Base-by-base conservation (phyloP, 805 yeast genomes). In the Torulaspora microellipsoides region DNA sequence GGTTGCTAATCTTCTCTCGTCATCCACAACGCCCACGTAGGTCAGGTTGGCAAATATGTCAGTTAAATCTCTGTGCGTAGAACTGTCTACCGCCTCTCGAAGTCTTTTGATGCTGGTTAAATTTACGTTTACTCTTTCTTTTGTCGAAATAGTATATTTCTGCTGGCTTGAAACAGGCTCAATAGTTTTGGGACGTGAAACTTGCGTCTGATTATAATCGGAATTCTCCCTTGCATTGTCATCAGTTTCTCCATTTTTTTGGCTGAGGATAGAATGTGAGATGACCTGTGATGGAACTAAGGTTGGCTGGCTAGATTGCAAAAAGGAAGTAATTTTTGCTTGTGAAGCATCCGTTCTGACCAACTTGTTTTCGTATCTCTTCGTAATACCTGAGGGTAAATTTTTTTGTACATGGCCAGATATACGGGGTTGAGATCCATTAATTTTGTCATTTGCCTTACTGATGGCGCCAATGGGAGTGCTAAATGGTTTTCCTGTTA, bases 21-120 rank as follows among this genome's bases (percentile, higher is more conserved):
- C 75, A 59, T 91, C 98, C 1, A 86, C 90, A 3, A 91, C 66
- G 0, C 99, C 99, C 8, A 93, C 83, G 57, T 75, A 86, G 0
- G 83, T 77, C 38, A 83, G 76, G 42, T 84, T 78, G 8, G 83
- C 73, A 62, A 91, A 80, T 1, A 87, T 64, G 34, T 78, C 74
- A 0, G 95, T 82, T 17, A 91, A 64, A 4, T 73, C 72, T n/a
- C 66, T 59, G 57, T 81, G 74, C 0, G 76, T 66, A 0, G 61
- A 48, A 0, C 53, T 51, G 34, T 78, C 78, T 1, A 83, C 73
- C 10, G 73, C 75, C 15, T 67, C 59, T 15, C 83, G 65, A 4
- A 93, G 70, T 2, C 70, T 67, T n/a, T 67, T 60, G 1, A 91
- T 70, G 51, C 91, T 83, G 9, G 76, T 70, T 12, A 85, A 66